Evolutionary conservation across 192 early-diverging fungal species (phyloP).

Genomic region (Phlyctochytrium planicorne): DNA sequence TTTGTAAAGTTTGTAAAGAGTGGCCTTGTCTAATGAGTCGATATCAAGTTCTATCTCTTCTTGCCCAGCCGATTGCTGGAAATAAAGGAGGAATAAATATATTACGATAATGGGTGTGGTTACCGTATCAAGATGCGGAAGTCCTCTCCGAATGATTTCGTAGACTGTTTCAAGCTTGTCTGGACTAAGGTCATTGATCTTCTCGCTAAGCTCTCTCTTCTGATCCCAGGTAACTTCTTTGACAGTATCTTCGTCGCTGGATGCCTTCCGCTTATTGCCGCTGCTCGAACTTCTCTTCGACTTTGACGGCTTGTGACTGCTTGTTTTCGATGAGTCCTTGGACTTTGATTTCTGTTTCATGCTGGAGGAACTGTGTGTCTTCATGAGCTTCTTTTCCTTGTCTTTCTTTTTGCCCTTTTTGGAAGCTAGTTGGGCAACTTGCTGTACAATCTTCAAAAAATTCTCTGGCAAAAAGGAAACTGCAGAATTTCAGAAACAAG

Average conservation of each 20-base stretch:
- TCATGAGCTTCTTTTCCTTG: conserved; percentile 15
- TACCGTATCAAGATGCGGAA: conserved; percentile 21
- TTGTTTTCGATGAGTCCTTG: conserved; percentile 5
- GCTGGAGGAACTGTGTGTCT: conserved; percentile 3
- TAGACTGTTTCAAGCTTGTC: conserved; percentile 69
- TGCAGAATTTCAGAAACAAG: neutral
- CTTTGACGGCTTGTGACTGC: conserved; percentile 2
- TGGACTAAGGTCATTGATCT: conserved; percentile 54
- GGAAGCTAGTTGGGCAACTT: conserved; percentile 18
- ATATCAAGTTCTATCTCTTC: conserved; percentile 97
- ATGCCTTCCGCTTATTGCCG: conserved; percentile 22
- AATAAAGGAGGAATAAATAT: neutral
- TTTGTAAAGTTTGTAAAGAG: conserved; percentile 81
- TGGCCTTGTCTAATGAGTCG: conserved; percentile 79
- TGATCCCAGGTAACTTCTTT: conserved; percentile 77
- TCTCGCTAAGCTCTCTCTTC: conserved; percentile 80
- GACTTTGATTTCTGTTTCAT: conserved; percentile 1
- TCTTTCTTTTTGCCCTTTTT: conserved; percentile 35
- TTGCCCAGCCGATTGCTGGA: conserved; percentile 49
- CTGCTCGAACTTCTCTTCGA: neutral
- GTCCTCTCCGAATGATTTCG: conserved; percentile 65
- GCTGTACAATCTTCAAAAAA: conserved; percentile 26
- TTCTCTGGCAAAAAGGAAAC: conserved; percentile 11
- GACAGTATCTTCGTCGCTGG: conserved; percentile 9
- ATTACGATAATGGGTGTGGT: neutral